Conservation (phyloP, 345 rosid species). For the Dipteronia dyeriana region DNA sequence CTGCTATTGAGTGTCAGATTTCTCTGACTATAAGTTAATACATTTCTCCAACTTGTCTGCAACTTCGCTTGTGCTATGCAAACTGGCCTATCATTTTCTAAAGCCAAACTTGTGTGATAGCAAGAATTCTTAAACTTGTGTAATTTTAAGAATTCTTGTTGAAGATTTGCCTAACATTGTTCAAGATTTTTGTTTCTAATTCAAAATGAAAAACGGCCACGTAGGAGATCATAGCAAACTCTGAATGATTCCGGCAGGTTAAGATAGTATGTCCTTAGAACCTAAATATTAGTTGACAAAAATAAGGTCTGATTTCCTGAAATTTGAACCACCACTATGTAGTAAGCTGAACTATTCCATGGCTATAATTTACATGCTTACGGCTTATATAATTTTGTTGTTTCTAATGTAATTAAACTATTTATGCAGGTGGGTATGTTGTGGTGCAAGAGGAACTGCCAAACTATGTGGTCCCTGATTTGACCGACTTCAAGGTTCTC, state of each 20-base stretch:
- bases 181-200: neutral
- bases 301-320: neutral
- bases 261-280: neutral
- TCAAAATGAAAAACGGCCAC: neutral
- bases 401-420: conserved; percentile 11
- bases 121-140: too few species aligned
- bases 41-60: neutral
- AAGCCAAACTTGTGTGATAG: neutral
- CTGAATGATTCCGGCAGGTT: neutral
- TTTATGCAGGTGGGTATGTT: conserved; percentile 77
- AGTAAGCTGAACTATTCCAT: neutral
- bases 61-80: neutral
- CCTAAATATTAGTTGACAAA: neutral
- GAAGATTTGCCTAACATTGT: neutral
- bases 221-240: neutral
- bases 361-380: neutral
- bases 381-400: neutral
- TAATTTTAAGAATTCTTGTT: conserved; percentile 1
- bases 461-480: conserved; percentile 80
- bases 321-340: conserved; percentile 9
- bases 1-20: neutral
- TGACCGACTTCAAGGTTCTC: conserved; percentile 73
- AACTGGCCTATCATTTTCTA: neutral
- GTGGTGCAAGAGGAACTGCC: conserved; percentile 81
- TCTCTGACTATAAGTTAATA: neutral